These are phyloP conservation scores for Chaetomium cochliodes DNA, from an alignment of 495 filamentous ascomycete genomes.

Conservation along the genomic window DNA sequence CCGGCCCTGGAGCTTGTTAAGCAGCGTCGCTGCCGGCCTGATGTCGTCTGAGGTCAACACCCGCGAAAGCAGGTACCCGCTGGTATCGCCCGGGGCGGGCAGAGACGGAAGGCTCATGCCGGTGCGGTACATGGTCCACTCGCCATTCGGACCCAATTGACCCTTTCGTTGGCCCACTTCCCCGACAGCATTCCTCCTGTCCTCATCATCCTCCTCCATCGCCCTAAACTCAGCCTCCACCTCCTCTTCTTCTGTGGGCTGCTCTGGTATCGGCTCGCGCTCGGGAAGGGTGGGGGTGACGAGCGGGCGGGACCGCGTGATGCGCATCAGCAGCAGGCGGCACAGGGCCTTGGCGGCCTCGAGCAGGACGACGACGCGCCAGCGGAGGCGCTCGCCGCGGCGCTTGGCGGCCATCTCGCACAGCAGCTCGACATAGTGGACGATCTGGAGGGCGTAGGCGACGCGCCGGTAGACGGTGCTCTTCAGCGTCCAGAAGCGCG, in stretches of 20 bases:
- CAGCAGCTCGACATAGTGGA: constrained; percentile 88
- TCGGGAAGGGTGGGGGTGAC: constrained; percentile 84
- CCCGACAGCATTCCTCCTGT: constrained; percentile 2
- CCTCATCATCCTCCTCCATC: constrained; percentile 32
- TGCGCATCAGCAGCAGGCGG: constrained; percentile 73
- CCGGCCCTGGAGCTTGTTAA: constrained; percentile 70
- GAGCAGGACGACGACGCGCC: constrained; percentile 85
- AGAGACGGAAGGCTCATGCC: constrained; percentile 77
- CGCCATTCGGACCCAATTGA: constrained; percentile 41
- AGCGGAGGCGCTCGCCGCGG: constrained; percentile 74
- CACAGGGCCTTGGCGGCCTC: constrained; percentile 87
- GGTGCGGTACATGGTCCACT: constrained; percentile 95
- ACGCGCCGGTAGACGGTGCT: constrained; percentile 73
- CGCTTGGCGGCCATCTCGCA: constrained; percentile 86
- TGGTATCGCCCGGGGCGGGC: constrained; percentile 74
- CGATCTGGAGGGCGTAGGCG: constrained; percentile 77
- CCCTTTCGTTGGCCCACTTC: constrained; percentile 9
- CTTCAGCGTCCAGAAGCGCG: constrained; percentile 78
- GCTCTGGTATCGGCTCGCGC: constrained; percentile 66
- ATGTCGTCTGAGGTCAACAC: constrained; percentile 95
- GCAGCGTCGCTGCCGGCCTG: constrained; percentile 77
- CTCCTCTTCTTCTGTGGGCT: constrained; percentile 34
- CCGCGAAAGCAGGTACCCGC: constrained; percentile 81
- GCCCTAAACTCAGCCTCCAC: constrained; percentile 24
- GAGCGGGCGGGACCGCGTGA: constrained; percentile 82